Conservation (phyloP, 768 basidiomycete species). For the Mycena latifolia region DNA sequence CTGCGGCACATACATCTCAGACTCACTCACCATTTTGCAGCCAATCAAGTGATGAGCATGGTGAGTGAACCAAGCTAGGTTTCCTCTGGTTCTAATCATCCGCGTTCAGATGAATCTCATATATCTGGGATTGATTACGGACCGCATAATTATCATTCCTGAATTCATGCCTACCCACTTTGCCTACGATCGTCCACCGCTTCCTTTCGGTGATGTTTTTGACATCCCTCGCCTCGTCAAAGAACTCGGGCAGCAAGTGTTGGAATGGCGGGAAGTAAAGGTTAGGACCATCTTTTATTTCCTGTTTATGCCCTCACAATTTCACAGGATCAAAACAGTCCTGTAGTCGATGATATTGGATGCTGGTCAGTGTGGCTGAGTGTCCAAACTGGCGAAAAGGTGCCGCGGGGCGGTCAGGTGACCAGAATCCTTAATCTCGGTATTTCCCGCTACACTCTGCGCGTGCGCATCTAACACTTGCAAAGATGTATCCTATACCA, state of each 20-base stretch:
- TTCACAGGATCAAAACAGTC: constrained; percentile 32
- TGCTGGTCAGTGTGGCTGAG: constrained; percentile 24
- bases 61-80: neutral
- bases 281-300: neutral
- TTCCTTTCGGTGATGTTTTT: constrained; percentile 50
- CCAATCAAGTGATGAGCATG: constrained; percentile 11
- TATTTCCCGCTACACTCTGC: constrained; percentile 10
- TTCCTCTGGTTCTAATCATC: neutral
- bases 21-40: constrained; percentile 15
- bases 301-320: too few species aligned
- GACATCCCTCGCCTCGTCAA: constrained; percentile 46
- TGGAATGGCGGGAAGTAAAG: constrained; percentile 55
- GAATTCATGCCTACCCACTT: constrained; percentile 48
- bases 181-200: constrained; percentile 29
- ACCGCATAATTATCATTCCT: constrained; percentile 50
- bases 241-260: constrained; percentile 43
- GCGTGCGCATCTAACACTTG: constrained; percentile 26
- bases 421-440: too few species aligned
- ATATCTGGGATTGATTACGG: constrained; percentile 49
- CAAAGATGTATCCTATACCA: constrained; percentile 35
- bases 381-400: too few species aligned
- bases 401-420: too few species aligned
- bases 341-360: constrained; percentile 27
- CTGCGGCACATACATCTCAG: neutral
- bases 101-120: constrained; percentile 46